A percentile compares a stretch with the other conserved stretches of the same genome.
Conservation (phyloP, 2,329 filamentous ascomycete species). For the Ceratocystis papillata region DNA sequence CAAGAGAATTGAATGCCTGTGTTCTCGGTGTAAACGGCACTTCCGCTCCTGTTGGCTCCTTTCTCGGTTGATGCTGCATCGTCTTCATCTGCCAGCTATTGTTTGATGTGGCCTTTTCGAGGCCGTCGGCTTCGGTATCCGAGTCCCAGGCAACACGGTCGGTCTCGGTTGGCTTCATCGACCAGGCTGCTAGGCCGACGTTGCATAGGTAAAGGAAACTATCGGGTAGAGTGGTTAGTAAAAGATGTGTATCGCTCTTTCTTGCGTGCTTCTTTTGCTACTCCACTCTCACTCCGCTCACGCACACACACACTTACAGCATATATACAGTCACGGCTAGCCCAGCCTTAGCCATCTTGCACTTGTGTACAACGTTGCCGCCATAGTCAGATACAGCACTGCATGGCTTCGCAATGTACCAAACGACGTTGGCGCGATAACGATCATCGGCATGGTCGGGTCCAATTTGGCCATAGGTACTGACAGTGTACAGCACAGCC, state of each 20-base stretch:
- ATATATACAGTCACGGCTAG: slow-evolving; percentile 56
- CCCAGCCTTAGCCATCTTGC: slow-evolving; percentile 55
- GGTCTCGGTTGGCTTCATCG: slow-evolving; percentile 46
- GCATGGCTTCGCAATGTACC: slow-evolving; percentile 67
- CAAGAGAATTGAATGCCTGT: slow-evolving; percentile 54
- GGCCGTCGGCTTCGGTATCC: slow-evolving; percentile 35
- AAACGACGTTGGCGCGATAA: slow-evolving; percentile 52
- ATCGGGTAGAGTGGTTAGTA: slow-evolving; percentile 6
- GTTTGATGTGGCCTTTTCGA: slow-evolving; percentile 27
- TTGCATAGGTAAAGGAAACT: slow-evolving; percentile 20
- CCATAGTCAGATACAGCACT: slow-evolving; percentile 20
- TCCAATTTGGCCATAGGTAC: slow-evolving; percentile 59
- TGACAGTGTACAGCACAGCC: slow-evolving; percentile 52
- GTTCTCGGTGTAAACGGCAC: slow-evolving; percentile 55
- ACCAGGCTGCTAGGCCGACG: slow-evolving; percentile 45
- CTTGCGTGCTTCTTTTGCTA: too few relatives aligned
- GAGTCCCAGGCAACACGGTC: slow-evolving; percentile 36
- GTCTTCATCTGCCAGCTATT: slow-evolving; percentile 49
- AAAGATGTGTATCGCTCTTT: background rate
- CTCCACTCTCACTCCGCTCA: too few relatives aligned
- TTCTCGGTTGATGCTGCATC: slow-evolving; percentile 32
- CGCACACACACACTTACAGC: slow-evolving; percentile 44
- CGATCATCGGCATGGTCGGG: slow-evolving; percentile 59
- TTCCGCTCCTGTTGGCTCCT: slow-evolving; percentile 23
- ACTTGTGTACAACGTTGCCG: slow-evolving; percentile 45